Evolutionary conservation across 225 moss, liverwort and hornwort species (phyloP).

Genomic region (Pleurozium schreberi): DNA sequence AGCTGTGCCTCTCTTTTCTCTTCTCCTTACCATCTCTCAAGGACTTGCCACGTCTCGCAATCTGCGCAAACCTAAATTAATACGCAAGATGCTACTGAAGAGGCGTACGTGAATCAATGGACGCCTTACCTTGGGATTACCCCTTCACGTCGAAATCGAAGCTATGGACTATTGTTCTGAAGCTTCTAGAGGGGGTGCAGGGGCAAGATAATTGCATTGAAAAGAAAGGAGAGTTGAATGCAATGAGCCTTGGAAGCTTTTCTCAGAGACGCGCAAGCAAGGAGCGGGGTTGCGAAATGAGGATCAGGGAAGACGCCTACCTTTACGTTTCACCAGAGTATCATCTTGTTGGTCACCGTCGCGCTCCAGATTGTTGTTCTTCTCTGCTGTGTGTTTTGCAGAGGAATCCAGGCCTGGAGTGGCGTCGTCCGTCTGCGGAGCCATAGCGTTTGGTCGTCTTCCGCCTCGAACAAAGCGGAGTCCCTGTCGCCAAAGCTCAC

Average conservation of each 20-base stretch:
- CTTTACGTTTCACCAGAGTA: constrained; percentile 1
- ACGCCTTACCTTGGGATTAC: not conserved
- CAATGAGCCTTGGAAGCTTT: not conserved
- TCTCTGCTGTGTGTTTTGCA: not conserved
- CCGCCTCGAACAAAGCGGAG: not conserved
- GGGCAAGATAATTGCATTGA: not conserved
- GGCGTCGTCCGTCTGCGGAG: not conserved
- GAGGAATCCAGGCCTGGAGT: not conserved
- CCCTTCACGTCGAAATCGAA: not conserved
- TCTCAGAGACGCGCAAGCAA: not conserved
- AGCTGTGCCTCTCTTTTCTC: not conserved
- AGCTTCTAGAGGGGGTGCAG: not conserved
- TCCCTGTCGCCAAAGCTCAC: not conserved
- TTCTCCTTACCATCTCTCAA: not conserved
- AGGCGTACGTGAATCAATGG: not conserved
- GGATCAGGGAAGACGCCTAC: constrained; percentile 1
- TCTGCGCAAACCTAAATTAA: not conserved
- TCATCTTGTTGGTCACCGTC: not conserved
- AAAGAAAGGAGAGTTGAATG: not conserved
- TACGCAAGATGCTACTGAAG: not conserved
- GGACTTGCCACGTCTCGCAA: not conserved
- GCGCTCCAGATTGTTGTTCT: not conserved
- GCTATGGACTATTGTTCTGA: not conserved
- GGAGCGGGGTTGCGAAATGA: not conserved
- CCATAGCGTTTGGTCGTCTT: constrained; percentile 5